A percentile compares a stretch with the other conserved stretches of the same genome.
Evolutionary conservation across 163 green algal genomes (phyloP).

Genomic region (Volvox carteri): DNA sequence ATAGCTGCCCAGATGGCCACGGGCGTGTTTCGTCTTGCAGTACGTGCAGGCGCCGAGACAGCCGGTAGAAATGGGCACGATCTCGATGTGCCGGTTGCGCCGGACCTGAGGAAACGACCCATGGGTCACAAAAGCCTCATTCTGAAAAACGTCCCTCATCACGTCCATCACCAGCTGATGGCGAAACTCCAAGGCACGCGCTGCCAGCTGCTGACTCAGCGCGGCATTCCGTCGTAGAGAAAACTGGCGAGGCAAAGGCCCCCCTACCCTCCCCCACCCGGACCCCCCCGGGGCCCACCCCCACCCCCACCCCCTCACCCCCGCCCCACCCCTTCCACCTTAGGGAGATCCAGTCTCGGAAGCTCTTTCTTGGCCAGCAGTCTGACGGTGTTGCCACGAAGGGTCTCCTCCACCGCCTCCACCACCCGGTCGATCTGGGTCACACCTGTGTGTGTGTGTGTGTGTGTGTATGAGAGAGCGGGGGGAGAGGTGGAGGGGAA

Average conservation of each 20-base stretch:
- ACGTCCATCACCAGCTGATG: too few species aligned
- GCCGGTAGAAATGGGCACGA: slow-evolving; percentile 93
- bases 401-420: slow-evolving; percentile 93
- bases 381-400: slow-evolving; percentile 88
- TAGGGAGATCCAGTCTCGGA: slow-evolving; percentile 91
- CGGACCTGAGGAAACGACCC: slow-evolving; percentile 73
- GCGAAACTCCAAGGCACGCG: too few species aligned
- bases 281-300: neutral
- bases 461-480: too few species aligned
- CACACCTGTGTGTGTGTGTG: slow-evolving; percentile 71
- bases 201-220: too few species aligned
- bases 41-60: slow-evolving; percentile 96
- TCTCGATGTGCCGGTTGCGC: slow-evolving; percentile 91
- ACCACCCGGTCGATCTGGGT: slow-evolving; percentile 93
- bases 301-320: neutral
- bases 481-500: too few species aligned
- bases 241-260: too few species aligned
- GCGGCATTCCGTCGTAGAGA: too few species aligned
- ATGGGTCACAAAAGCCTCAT: too few species aligned
- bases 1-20: slow-evolving; percentile 89
- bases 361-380: slow-evolving; percentile 89
- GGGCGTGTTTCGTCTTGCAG: slow-evolving; percentile 97
- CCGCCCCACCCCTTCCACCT: slow-evolving; percentile 66
- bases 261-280: too few species aligned
- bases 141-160: too few species aligned